Conservation (phyloP, 139 green algal species). For the Asterochloris sp. region DNA sequence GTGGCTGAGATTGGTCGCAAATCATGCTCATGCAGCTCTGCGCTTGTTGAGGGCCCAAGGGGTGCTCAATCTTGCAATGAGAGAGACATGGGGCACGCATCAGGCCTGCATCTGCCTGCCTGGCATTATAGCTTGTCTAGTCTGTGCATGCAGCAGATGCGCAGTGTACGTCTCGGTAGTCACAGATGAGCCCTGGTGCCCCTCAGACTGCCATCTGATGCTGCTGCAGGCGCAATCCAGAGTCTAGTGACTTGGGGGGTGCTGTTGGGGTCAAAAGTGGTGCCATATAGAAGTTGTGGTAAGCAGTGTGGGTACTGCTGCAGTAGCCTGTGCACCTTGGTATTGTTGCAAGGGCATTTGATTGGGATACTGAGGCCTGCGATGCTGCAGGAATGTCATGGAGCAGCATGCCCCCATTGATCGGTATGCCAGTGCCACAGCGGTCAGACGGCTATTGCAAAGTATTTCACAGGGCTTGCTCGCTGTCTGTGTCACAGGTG, state of each 20-base stretch:
- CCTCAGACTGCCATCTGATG: not conserved
- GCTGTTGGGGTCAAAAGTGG: not conserved
- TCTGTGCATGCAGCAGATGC: too few species aligned
- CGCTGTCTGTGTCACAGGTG: not conserved
- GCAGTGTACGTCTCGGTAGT: too few species aligned
- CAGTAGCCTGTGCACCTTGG: not conserved
- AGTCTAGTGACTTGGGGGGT: not conserved
- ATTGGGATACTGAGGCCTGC: not conserved
- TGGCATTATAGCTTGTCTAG: too few species aligned
- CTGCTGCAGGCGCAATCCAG: not conserved
- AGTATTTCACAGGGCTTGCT: not conserved
- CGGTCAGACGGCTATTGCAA: not conserved
- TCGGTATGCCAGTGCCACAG: not conserved
- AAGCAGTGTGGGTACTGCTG: not conserved
- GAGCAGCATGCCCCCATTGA: too few species aligned
- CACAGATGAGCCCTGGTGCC: too few species aligned
- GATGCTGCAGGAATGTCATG: not conserved
- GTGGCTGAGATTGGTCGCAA: too few species aligned
- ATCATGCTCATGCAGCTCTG: too few species aligned
- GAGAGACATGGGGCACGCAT: too few species aligned
- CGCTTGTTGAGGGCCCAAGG: too few species aligned
- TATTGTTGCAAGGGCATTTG: not conserved
- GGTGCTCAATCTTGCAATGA: too few species aligned
- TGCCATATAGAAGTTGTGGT: not conserved
- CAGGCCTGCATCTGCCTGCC: too few species aligned